phyloP scores from a whole-genome alignment of 345 rosid species.

The Acer saccharum region DNA sequence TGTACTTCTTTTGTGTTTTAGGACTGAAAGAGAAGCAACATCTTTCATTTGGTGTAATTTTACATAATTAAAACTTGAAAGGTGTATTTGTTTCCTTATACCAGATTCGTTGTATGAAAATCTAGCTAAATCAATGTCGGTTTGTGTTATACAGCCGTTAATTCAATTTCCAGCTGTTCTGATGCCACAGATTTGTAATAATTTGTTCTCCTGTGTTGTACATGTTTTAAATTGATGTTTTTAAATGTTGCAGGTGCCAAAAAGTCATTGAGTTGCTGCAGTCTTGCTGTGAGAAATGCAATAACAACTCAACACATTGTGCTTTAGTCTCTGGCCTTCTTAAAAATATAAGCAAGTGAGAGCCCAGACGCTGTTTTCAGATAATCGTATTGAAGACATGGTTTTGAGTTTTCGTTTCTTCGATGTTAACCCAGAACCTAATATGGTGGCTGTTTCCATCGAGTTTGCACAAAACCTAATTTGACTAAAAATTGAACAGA shows the following conservation, averaged over 20 bases:
- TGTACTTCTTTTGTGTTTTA: no score
- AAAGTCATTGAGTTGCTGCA: constrained; percentile 70
- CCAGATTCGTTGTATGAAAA: not conserved
- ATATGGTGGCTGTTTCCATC: no score
- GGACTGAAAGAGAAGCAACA: not conserved
- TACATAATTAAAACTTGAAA: not conserved
- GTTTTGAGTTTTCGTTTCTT: not conserved
- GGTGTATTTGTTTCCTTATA: not conserved
- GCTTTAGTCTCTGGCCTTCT: constrained; percentile 81
- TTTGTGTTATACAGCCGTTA: not conserved
- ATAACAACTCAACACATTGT: constrained; percentile 85
- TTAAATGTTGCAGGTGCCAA: constrained; percentile 55
- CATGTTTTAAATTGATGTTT: constrained; percentile 8
- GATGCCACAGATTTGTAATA: not conserved
- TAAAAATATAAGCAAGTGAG: constrained; percentile 62
- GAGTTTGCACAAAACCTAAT: no score
- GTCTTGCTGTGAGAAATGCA: constrained; percentile 78
- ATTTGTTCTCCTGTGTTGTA: not conserved
- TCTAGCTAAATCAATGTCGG: not conserved
- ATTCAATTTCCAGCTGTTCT: not conserved
- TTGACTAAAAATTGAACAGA: no score
- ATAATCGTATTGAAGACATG: not conserved
- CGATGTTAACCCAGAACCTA: not conserved
- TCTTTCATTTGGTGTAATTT: not conserved
- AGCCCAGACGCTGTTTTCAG: not conserved